Evolutionary conservation across 1,284 basidiomycete species (phyloP).

Genomic region (Golubevia pallescens): DNA sequence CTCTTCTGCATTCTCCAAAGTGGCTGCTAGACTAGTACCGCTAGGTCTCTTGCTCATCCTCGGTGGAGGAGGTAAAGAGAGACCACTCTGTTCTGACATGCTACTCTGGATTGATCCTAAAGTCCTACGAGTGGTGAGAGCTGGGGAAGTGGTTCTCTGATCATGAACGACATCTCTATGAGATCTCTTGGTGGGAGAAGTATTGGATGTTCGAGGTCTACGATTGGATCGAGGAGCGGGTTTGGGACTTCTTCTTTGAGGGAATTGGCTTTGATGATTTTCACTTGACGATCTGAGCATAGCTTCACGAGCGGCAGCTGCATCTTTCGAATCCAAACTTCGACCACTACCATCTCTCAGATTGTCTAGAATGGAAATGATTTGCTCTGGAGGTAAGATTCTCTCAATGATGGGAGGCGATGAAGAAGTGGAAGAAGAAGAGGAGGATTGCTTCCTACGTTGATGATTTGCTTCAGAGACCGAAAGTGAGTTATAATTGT

Average conservation of each 20-base stretch:
- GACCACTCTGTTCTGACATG: no score
- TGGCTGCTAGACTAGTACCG: no score
- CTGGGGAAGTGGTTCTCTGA: no score
- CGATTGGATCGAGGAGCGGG: background rate
- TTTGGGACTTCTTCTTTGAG: background rate
- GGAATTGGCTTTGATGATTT: background rate
- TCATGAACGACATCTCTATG: no score
- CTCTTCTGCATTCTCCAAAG: no score
- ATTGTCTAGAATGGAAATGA: conserved; percentile 31
- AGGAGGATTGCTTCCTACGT: background rate
- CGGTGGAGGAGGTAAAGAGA: no score
- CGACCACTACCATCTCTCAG: conserved; percentile 13
- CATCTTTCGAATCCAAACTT: background rate
- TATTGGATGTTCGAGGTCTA: background rate
- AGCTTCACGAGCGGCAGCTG: background rate
- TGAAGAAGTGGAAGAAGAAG: conserved; percentile 1
- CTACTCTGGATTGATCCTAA: no score
- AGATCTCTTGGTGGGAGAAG: no score
- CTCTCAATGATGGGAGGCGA: conserved; percentile 17
- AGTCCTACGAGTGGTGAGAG: no score
- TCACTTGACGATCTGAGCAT: background rate
- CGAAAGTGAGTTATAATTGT: no score
- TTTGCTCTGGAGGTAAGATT: conserved; percentile 37
- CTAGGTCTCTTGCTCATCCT: no score
- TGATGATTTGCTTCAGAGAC: background rate